Evolutionary conservation across 1,284 basidiomycete species (phyloP), one percentile per base, ranked within the genome.

Genomic region (Austroboletus novae-zelandiae): DNA sequence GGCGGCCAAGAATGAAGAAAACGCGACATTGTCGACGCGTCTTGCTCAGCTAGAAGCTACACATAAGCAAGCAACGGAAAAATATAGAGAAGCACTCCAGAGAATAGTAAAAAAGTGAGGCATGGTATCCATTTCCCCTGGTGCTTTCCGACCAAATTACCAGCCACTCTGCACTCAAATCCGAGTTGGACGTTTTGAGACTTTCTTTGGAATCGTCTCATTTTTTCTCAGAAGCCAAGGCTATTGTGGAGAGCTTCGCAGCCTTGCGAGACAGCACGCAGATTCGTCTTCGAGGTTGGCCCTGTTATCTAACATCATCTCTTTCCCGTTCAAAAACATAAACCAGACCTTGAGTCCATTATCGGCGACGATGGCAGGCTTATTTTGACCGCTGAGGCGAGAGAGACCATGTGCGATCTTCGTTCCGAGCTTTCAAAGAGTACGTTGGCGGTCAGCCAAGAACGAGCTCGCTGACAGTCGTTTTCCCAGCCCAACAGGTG

Each of bases 401-500:
- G 71, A 52, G 57, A 55, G 5, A 39, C 71, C 15, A 58, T 79
- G 7, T 58, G 64, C 18, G 75, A 75, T 34, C 62, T 80, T 13
- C 71, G 72, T 34, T 55, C 52, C 13, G 68, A 67, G 43, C 65
- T 67, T 59, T 57, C 29, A 43, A 69, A 65, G 52, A 64, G 68
- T 67, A 57, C 13, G 62, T 56, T 44, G 57, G 62, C 20, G 64
- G 70, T 45, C 55, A 71, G 7, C 57, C 59, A 20, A 58, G 62
- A 18, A 61, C 70, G 69, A 59, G 30, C 61, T 44, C 30, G n/a
- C 46, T 31, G 42, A 52, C 53, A 14, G 41, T 43, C 41, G 10
- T 48, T 51, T 56, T 52, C 20, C n/a, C 43, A 81, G 79, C 79
- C 4, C 71, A 76, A 52, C 73, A 79, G 53, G 78, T 81, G 31